These are phyloP conservation scores for Venturia carpophila DNA, from an alignment of 2,329 filamentous ascomycete species.

Conservation along the genomic window DNA sequence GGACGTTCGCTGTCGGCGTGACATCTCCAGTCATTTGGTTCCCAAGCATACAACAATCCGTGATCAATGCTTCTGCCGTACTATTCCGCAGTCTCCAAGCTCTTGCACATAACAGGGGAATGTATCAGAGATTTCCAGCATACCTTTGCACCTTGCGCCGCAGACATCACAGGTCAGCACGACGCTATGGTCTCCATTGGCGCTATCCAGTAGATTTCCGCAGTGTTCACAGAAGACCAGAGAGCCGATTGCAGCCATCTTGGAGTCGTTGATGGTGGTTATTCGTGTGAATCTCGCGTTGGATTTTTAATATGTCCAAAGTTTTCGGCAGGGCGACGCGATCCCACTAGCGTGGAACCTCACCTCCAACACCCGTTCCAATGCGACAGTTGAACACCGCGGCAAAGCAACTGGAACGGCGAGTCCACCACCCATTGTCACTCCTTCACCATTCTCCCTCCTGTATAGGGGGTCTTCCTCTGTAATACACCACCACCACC, in stretches of 20 bases:
- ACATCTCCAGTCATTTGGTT: background rate
- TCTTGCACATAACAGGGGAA: background rate
- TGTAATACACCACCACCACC: background rate
- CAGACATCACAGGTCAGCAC: constrained; percentile 79
- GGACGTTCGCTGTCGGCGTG: background rate
- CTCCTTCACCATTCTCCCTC: background rate
- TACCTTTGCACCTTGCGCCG: constrained; percentile 76
- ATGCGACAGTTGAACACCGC: background rate
- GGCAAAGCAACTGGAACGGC: background rate
- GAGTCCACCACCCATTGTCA: background rate
- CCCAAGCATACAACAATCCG: background rate
- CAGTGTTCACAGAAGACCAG: constrained; percentile 90
- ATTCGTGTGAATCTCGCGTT: background rate
- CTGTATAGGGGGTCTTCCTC: background rate
- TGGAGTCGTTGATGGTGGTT: background rate
- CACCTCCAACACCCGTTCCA: background rate
- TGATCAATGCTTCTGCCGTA: background rate
- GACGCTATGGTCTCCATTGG: constrained; percentile 66
- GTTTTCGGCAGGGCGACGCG: background rate
- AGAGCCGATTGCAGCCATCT: constrained; percentile 82
- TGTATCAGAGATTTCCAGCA: background rate
- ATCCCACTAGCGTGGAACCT: background rate
- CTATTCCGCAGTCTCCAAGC: background rate
- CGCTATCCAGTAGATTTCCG: constrained; percentile 78
- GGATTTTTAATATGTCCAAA: background rate